Evolutionary conservation across 2,329 filamentous ascomycete genomes (phyloP).

Genomic region (Apiospora arundinis): DNA sequence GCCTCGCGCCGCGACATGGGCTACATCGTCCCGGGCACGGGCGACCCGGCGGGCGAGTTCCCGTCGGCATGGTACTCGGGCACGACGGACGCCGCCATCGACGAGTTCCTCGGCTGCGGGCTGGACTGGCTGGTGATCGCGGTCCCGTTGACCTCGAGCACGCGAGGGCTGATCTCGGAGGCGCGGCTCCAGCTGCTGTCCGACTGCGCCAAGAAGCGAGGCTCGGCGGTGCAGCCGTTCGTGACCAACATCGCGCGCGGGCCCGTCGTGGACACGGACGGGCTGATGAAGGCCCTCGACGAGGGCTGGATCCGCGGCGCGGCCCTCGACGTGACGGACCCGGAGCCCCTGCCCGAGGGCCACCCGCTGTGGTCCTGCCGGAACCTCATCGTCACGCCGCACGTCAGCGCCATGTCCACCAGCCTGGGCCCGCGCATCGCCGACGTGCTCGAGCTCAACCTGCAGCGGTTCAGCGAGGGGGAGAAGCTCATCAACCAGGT

Average conservation of each 20-base stretch:
- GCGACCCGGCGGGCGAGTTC: slow-evolving; percentile 48
- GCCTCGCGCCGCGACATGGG: slow-evolving; percentile 64
- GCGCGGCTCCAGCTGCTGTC: slow-evolving; percentile 46
- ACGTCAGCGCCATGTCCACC: slow-evolving; percentile 39
- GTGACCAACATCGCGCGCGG: slow-evolving; percentile 70
- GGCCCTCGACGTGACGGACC: slow-evolving; percentile 73
- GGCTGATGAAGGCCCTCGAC: slow-evolving; percentile 60
- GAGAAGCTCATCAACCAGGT: slow-evolving; percentile 40
- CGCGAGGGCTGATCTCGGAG: slow-evolving; percentile 48
- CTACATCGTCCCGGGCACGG: slow-evolving; percentile 69
- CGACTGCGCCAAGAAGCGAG: slow-evolving; percentile 41
- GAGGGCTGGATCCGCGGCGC: slow-evolving; percentile 55
- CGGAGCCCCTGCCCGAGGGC: slow-evolving; percentile 68
- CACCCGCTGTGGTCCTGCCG: slow-evolving; percentile 68
- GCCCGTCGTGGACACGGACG: slow-evolving; percentile 46
- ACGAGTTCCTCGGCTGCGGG: slow-evolving; percentile 48
- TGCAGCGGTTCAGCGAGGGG: slow-evolving; percentile 36
- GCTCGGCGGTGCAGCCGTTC: slow-evolving; percentile 45
- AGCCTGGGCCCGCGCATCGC: slow-evolving; percentile 36
- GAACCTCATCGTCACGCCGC: slow-evolving; percentile 62
- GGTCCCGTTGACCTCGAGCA: slow-evolving; percentile 48
- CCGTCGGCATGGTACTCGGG: slow-evolving; percentile 51
- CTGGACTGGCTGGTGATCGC: slow-evolving; percentile 51
- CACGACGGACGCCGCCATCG: slow-evolving; percentile 38
- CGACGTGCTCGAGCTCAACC: slow-evolving; percentile 37